Conservation (phyloP, 116 monocot genomes). For the Thalassia testudinum region DNA sequence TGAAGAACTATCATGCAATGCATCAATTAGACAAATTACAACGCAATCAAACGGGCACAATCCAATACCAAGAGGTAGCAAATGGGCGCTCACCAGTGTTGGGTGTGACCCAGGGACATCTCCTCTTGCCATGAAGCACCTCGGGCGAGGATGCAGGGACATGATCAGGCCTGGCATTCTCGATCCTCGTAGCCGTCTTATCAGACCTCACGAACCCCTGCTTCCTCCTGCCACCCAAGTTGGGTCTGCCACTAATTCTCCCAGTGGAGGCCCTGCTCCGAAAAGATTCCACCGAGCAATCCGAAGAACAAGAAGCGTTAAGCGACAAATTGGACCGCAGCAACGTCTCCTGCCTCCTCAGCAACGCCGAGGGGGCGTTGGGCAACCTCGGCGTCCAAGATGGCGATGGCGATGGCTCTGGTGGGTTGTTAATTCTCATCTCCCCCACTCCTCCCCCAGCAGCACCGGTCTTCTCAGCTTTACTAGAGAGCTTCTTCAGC, state of each 20-base stretch:
- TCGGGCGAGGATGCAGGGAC: constrained; percentile 1
- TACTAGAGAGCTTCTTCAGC: constrained; percentile 21
- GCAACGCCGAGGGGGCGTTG: constrained; percentile 13
- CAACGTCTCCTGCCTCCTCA: constrained; percentile 45
- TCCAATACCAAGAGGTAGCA: neutral
- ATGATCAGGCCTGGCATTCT: constrained; percentile 18
- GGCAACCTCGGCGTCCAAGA: constrained; percentile 4
- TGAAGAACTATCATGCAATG: too few relatives aligned
- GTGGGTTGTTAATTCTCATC: neutral
- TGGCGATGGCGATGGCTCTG: constrained; percentile 4
- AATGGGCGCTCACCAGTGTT: constrained; percentile 30
- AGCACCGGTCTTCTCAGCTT: constrained; percentile 4
- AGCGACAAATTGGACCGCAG: constrained; percentile 57
- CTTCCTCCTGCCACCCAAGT: constrained; percentile 10
- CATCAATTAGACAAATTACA: too few relatives aligned
- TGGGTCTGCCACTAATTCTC: constrained; percentile 28
- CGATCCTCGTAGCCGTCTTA: constrained; percentile 16
- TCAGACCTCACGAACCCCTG: constrained; percentile 19
- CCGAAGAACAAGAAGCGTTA: constrained; percentile 87
- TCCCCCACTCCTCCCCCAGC: neutral
- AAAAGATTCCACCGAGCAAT: constrained; percentile 79
- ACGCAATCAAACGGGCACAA: too few relatives aligned
- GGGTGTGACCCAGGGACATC: constrained; percentile 67
- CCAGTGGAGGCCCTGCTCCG: constrained; percentile 86
- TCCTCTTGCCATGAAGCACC: constrained; percentile 26